Percentiles rank a stretch among this genome's conserved stretches.
These are phyloP conservation scores for Xerocomellus amylosporus DNA, from an alignment of 768 basidiomycete species.

Conservation along the genomic window DNA sequence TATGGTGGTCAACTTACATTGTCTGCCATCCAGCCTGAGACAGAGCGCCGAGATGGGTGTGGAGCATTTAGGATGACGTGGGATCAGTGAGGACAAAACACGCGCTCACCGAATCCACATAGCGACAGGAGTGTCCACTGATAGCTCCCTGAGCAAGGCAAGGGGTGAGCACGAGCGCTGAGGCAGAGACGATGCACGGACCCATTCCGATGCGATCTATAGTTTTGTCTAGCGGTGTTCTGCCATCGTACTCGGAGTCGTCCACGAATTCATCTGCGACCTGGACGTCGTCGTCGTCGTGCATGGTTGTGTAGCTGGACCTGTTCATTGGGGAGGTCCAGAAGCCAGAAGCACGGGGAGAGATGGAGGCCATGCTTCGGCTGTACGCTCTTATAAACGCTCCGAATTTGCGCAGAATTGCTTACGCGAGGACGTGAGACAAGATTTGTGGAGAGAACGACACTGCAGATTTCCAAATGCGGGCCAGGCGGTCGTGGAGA, in stretches of 20 bases:
- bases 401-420: conserved; percentile 10
- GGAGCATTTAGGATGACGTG: neutral
- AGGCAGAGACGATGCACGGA: conserved; percentile 14
- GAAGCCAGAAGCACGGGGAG: conserved; percentile 48
- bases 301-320: conserved; percentile 40
- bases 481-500: no score
- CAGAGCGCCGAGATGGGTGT: neutral
- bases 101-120: conserved; percentile 79
- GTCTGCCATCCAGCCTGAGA: conserved; percentile 86
- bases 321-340: conserved; percentile 38
- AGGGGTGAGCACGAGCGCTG: neutral
- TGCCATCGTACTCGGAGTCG: conserved; percentile 36
- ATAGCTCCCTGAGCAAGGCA: conserved; percentile 51
- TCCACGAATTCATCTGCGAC: conserved; percentile 22
- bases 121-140: conserved; percentile 80
- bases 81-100: no score
- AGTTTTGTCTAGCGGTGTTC: conserved; percentile 74
- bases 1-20: conserved; percentile 53
- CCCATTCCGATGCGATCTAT: conserved; percentile 94
- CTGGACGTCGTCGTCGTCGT: conserved; percentile 30
- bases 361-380: conserved; percentile 44
- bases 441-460: neutral
- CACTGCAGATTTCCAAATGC: neutral
- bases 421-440: conserved; percentile 14
- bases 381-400: no score